Evolutionary conservation across 768 basidiomycete genomes (phyloP), one percentile per base, ranked within the genome.

Genomic region (Pleurotus citrinopileatus): DNA sequence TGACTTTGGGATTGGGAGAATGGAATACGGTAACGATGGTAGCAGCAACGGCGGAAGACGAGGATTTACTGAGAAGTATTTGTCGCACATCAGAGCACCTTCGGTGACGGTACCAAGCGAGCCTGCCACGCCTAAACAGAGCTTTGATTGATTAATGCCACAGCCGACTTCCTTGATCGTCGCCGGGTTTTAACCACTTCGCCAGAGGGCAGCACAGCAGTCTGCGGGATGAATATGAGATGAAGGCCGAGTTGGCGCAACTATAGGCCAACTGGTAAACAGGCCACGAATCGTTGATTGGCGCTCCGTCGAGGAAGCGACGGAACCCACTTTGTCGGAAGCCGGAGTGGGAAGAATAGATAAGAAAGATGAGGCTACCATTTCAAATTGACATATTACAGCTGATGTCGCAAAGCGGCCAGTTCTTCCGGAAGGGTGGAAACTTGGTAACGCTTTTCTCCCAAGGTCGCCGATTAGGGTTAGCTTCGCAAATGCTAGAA

Each of bases 91-190:
- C 9, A 7, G 10, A 37, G 10, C 50, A 80, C 88, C 87, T 73
- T 94, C 92, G 0, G 90, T 93, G n/a, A 95, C 83, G 59, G 94
- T 88, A 3, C 93, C 93, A 42, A 94, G 67, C 0, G 92, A 94
- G 4, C 93, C 93, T 67, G 94, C 93, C 2, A 90, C 90, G 3
- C 93, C 93, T 44, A 94, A 88, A 70, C 94, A 94, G 2, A 94
- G 67, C 65, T 94, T 94, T 0, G 90, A 94, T 1, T 81, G 78
- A 62, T 95, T 94, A 62, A 89, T 94, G 0, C 94, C 94, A 91
- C 89, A 0, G 92, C 81, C 2, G 90, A 93, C 65, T 97, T 95
- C 44, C 91, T 75, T 19, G 88, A 84, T 42, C 88, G 73, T 53
- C 79, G 76, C 19, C 92, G 82, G 0, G 94, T 96, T 65, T 94